Base-by-base conservation (phyloP, 371 early-diverging fungal genomes). In the Zopfochytrium polystomum region DNA sequence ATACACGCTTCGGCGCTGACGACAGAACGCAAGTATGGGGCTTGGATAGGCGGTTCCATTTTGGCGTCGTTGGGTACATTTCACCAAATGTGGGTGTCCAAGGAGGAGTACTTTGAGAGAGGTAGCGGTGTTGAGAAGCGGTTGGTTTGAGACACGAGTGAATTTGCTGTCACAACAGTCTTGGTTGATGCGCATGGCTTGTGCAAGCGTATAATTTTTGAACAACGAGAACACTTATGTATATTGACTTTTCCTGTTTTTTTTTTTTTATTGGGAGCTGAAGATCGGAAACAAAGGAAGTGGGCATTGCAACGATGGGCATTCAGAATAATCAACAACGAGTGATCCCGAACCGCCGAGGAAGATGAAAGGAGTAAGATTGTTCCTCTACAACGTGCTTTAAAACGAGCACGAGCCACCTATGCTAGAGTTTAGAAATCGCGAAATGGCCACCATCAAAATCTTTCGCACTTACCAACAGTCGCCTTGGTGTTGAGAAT, bases 31-130 rank as follows among this genome's bases (percentile, higher is more conserved):
- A 87, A 85, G 66, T 91, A 88, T 64, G 87, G 91, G 27, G 82
- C 90, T 46, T 98, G 98, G 98, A 82, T 95, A 34, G 98, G 98
- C 49, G 97, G 97, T 2, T 96, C 97, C 1, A 93, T 96, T 54
- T 75, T 98, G 45, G 88, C 94, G 0, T 95, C 95, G 1, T 69
- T 96, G 58, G 93, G 93, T 54, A 92, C 93, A 0, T 98, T 98
- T 81, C 94, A 96, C 68, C 96, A 93, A 74, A 80, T 98, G 57
- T 96, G 97, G 97, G 87, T 98, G 18, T 90, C 94, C 27, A 89
- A 88, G 69, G 80, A 88, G 48, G 96, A 98, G 72, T 98, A 93
- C 67, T 89, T 90, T 46, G 98, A 98, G 73, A 72, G 78, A 27
- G 98, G 98, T 43, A 70, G 80, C 15, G 74, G 84, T 23, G 86